Evolutionary conservation across 352 stramenopile genomes (phyloP).

Genomic region (Phytopythium helicoides): DNA sequence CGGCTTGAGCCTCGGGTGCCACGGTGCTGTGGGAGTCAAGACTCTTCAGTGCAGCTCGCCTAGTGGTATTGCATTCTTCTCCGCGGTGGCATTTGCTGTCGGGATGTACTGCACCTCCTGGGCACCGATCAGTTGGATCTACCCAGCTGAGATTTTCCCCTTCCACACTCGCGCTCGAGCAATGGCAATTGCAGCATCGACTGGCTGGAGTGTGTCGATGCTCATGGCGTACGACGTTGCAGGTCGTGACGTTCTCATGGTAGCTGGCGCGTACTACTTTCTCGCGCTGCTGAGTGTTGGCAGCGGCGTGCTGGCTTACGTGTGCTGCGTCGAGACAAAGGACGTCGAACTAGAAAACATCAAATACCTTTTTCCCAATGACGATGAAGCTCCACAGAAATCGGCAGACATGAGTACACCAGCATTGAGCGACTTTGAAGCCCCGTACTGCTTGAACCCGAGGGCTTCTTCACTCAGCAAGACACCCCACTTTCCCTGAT

Average conservation of each 20-base stretch:
- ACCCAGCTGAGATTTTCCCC: conserved; percentile 58
- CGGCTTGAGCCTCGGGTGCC: conserved; percentile 33
- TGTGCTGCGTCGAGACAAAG: conserved; percentile 30
- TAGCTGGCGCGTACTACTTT: background rate
- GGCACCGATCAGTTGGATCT: conserved; percentile 58
- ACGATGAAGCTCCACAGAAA: conserved; percentile 9
- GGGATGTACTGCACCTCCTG: conserved; percentile 59
- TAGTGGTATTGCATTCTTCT: conserved; percentile 34
- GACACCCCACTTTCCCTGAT: conserved; percentile 1
- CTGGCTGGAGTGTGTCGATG: conserved; percentile 30
- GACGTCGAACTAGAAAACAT: conserved; percentile 46
- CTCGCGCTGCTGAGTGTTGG: background rate
- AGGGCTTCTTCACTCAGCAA: conserved; percentile 2
- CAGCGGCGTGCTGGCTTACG: background rate
- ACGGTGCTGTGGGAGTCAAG: conserved; percentile 15
- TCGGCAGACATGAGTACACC: conserved; percentile 2
- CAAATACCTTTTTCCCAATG: conserved; percentile 54
- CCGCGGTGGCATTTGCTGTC: conserved; percentile 32
- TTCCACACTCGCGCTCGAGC: conserved; percentile 40
- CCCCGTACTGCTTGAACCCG: conserved; percentile 1
- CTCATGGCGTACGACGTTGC: conserved; percentile 21
- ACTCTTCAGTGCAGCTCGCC: conserved; percentile 14
- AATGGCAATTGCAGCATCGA: conserved; percentile 32
- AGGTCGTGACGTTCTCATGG: background rate
- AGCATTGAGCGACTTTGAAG: background rate